phyloP scores from a whole-genome alignment of 179 eudicot species.

The Spergularia azorica region DNA sequence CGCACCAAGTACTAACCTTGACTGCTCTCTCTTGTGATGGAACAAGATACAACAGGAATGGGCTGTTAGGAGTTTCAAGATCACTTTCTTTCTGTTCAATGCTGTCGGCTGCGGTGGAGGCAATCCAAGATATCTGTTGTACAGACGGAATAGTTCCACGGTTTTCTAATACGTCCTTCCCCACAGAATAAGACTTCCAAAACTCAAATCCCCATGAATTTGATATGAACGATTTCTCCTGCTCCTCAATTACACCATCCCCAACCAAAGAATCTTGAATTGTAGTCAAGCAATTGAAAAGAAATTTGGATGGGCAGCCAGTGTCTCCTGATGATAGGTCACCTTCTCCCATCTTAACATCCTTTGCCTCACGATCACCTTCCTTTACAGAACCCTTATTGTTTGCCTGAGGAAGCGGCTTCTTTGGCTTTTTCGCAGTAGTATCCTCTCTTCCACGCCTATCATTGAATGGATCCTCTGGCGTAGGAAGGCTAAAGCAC shows the following conservation, averaged over 20 bases:
- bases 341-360: constrained; percentile 30
- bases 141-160: constrained; percentile 50
- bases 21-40: constrained; percentile 80
- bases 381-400: constrained; percentile 26
- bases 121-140: constrained; percentile 88
- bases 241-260: constrained; percentile 28
- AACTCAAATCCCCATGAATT: constrained; percentile 80
- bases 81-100: constrained; percentile 75
- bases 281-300: constrained; percentile 65
- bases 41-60: constrained; percentile 76
- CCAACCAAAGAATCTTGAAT: constrained; percentile 47
- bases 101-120: constrained; percentile 76
- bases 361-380: constrained; percentile 25
- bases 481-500: constrained; percentile 93
- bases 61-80: constrained; percentile 49
- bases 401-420: constrained; percentile 27
- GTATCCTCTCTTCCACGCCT: constrained; percentile 39
- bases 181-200: constrained; percentile 64
- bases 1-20: constrained; percentile 41
- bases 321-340: constrained; percentile 52
- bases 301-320: constrained; percentile 73
- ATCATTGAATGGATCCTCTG: constrained; percentile 84
- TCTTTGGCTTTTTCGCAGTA: constrained; percentile 38
- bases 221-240: constrained; percentile 47
- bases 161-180: constrained; percentile 63